Conservation (phyloP, 129 eudicot genomes). For the Chrysanthemum seticuspe region DNA sequence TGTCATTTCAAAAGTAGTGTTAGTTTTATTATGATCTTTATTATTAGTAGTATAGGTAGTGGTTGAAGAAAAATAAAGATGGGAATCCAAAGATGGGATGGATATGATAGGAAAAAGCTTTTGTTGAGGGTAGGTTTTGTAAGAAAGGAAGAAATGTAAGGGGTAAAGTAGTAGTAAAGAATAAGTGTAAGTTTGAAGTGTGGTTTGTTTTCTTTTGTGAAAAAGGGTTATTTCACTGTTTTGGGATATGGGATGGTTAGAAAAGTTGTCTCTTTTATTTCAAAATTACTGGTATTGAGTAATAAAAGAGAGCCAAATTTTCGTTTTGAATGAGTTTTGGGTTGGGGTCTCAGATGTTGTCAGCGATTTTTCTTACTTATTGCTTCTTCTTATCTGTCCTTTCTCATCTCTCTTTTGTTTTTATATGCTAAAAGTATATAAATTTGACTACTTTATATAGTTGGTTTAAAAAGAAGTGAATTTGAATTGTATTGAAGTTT, state of each 20-base stretch:
- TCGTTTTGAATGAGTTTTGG: constrained; percentile 20
- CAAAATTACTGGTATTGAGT: neutral
- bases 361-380: constrained; percentile 17
- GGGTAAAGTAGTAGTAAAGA: constrained; percentile 17
- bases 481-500: neutral
- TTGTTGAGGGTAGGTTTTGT: constrained; percentile 28
- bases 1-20: constrained; percentile 9
- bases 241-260: constrained; percentile 24
- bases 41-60: neutral
- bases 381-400: constrained; percentile 26
- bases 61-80: constrained; percentile 10
- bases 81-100: neutral
- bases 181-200: constrained; percentile 11
- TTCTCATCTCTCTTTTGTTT: neutral
- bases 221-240: constrained; percentile 17
- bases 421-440: too few relatives aligned
- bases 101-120: neutral
- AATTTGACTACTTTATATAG: neutral
- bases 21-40: neutral
- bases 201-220: constrained; percentile 22
- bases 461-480: neutral
- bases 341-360: constrained; percentile 11
- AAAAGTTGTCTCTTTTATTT: constrained; percentile 33
- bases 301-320: constrained; percentile 26
- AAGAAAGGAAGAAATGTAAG: constrained; percentile 17